Evolutionary conservation across 345 rosid genomes (phyloP), one percentile per base, ranked within the genome.

Genomic region (Eucalyptus decipiens): DNA sequence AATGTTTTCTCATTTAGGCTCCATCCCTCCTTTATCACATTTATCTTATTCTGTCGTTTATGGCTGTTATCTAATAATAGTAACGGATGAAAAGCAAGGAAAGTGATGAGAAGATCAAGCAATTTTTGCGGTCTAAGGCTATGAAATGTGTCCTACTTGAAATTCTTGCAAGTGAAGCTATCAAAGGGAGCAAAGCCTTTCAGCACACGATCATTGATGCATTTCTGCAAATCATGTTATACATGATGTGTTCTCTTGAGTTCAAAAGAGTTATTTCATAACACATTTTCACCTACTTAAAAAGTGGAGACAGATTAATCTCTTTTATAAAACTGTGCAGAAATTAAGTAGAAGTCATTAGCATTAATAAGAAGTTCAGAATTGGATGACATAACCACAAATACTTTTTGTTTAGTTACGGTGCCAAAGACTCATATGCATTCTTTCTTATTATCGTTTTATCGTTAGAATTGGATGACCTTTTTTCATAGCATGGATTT

Each of bases 1-100:
- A 40, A 76, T 10, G 83, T 21, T 76, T 76, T 76, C 47, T 76
- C 28, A 9, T 76, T 4, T 3, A 56, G 62, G 58, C 26, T 52
- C 26, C 58, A 21, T 52, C 58, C 58, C 58, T 21, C 58, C 0
- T 52, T 2, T 0, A 52, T 52, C 58, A 52, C 0, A 52, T 52
- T 52, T 52, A 21, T 56, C 62, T 56, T 24, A 56, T 56, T 56
- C 62, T 10, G 30, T 24, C 2, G 30, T 56, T 56, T 56, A 56
- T 23, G 0, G 62, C 13, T 24, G 62, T 56, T 56, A 56, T 56
- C 30, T 1, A 5, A 56, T 56, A 23, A 56, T 2, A 9, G 30
- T 5, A 24, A 56, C 13, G 62, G 1, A 1, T 56, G 26, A 24
- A 56, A 24, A 24, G 62, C 30, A 56, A 24, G 62, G 62, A 2